Evolutionary conservation across 164 flowering plant genomes (phyloP), one percentile per base, ranked within the genome.

Genomic region (Sedum album): DNA sequence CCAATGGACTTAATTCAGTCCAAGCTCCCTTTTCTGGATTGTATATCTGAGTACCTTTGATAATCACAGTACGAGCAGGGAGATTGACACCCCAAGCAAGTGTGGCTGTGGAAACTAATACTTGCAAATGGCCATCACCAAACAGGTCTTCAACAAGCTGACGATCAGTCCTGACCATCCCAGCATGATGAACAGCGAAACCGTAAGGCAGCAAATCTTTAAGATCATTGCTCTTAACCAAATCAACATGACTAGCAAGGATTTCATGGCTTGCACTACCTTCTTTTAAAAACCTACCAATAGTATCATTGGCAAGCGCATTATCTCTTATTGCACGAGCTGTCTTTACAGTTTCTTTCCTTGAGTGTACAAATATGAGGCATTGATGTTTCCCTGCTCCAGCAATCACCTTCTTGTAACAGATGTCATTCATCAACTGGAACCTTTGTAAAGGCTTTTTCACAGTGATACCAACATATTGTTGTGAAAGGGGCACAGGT

Each of bases 1-100:
- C 97, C 67, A 95, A 74, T 69, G 99, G 97, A 79, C 96, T 92
- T 20, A 95, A 79, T 68, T 95, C 99, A 68, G 97, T 92, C 99
- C 99, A 92, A 5, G 94, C 97, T 31, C 99, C 97, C 73, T 92
- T 95, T 70, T 95, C 99, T n/a, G 97, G 97, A 80, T 88, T 88
- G 80, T 95, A 95, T 6, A 95, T 81, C 80, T 95, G 97, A 38
- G 99, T 95, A 2, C 99, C 99, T 71, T 95, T 95, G 49, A 95
- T 95, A 33, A 95, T 95, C 63, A 95, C 99, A 30, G 89, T 86
- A 66, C 90, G 97, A 33, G 99, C 99, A 53, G 97, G 99, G 72
- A 95, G 75, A 71, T 92, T 92, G 53, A 92, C 97, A 73, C 97
- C 99, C 99, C 99, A 95, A 31, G 97, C 99, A 67, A 92, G 88